A percentile compares a stretch with the other conserved stretches of the same genome.
phyloP scores from a whole-genome alignment of 2,329 filamentous ascomycete species.

The Fragosphaeria purpurea region DNA sequence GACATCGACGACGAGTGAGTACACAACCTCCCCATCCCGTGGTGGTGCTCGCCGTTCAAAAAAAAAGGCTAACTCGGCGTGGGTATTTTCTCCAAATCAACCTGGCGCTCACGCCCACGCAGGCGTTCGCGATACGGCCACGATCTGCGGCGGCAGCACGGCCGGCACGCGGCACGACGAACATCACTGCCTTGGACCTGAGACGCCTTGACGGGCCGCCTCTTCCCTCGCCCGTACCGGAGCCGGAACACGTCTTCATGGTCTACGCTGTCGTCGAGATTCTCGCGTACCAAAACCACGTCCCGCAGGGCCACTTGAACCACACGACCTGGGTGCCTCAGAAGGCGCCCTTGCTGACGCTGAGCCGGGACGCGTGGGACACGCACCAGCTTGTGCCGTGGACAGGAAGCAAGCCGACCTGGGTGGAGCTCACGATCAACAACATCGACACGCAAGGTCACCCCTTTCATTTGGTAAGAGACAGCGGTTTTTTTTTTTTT shows the following conservation, averaged over 20 bases:
- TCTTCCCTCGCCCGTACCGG: constrained; percentile 6
- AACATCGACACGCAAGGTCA: constrained; percentile 18
- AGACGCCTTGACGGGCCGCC: constrained; percentile 2
- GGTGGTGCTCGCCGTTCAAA: too few species aligned
- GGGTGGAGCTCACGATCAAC: constrained; percentile 19
- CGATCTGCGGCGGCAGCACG: too few species aligned
- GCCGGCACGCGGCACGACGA: neutral
- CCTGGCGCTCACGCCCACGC: neutral
- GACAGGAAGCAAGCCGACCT: constrained; percentile 13
- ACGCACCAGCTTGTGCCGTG: constrained; percentile 16
- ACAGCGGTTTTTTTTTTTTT: neutral
- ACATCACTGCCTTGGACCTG: constrained; percentile 7
- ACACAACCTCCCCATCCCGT: too few species aligned
- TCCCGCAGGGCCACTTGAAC: constrained; percentile 16
- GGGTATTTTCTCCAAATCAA: too few species aligned
- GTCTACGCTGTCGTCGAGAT: constrained; percentile 15
- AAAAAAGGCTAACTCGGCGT: too few species aligned
- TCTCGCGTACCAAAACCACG: constrained; percentile 11
- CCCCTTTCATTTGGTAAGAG: constrained; percentile 16
- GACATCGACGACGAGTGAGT: constrained; percentile 16
- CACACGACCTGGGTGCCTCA: constrained; percentile 16
- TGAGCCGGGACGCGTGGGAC: constrained; percentile 14
- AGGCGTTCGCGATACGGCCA: neutral
- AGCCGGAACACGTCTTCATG: constrained; percentile 10
- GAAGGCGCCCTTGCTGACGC: constrained; percentile 9